These are phyloP conservation scores for Annulohypoxylon moriforme DNA, from an alignment of 495 filamentous ascomycete genomes.

Conservation along the genomic window DNA sequence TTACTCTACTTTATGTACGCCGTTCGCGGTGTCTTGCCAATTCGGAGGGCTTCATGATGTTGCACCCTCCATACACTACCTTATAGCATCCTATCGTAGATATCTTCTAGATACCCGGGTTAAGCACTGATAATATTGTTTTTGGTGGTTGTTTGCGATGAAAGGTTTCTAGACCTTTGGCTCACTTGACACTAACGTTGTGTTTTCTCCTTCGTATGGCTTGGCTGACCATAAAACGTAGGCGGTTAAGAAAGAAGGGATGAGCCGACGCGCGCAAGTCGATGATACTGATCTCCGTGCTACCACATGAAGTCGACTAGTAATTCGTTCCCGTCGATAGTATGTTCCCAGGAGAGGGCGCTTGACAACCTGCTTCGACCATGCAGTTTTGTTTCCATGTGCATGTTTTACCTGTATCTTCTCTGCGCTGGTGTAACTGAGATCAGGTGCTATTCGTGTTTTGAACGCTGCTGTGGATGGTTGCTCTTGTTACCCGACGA, in stretches of 20 bases:
- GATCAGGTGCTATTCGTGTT: slow-evolving; percentile 41
- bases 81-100: not conserved
- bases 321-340: slow-evolving; percentile 5
- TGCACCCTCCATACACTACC: not conserved
- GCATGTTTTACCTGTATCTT: slow-evolving; percentile 36
- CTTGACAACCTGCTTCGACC: slow-evolving; percentile 15
- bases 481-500: slow-evolving; percentile 31
- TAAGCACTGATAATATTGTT: not conserved
- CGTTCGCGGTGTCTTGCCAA: slow-evolving; percentile 28
- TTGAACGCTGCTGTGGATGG: slow-evolving; percentile 39
- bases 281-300: slow-evolving; percentile 8
- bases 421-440: slow-evolving; percentile 34
- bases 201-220: not conserved
- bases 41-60: slow-evolving; percentile 10
- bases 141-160: not conserved
- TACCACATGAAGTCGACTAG: slow-evolving; percentile 26
- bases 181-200: not conserved
- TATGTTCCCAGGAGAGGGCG: slow-evolving; percentile 19
- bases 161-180: not conserved
- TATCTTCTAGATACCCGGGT: not conserved
- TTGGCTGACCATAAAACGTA: not conserved
- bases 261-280: not conserved
- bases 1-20: slow-evolving; percentile 8
- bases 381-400: slow-evolving; percentile 35
- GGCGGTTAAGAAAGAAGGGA: slow-evolving; percentile 1